phyloP scores from a whole-genome alignment of 2,329 filamentous ascomycete genomes.

The Ceratocystis huliohia region DNA sequence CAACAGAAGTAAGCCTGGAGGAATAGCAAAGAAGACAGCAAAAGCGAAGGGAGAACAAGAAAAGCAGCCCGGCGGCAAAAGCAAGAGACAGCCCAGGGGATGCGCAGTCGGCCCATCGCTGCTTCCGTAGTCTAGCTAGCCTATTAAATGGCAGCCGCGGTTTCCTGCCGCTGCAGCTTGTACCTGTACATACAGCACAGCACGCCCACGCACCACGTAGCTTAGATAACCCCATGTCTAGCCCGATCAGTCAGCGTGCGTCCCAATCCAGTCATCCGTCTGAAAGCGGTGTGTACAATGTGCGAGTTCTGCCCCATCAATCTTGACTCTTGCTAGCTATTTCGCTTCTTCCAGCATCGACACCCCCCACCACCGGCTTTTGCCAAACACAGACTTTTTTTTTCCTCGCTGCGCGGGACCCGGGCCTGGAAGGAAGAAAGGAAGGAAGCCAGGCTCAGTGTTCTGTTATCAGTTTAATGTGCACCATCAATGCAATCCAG shows the following conservation, averaged over 20 bases:
- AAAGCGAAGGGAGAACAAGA: background rate
- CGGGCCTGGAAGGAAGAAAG: background rate
- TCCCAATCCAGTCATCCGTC: background rate
- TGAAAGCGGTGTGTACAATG: slow-evolving; percentile 11
- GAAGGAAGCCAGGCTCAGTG: background rate
- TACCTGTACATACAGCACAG: background rate
- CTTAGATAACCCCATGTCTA: background rate
- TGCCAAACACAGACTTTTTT: slow-evolving; percentile 2
- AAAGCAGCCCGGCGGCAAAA: background rate
- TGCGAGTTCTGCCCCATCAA: background rate
- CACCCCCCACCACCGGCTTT: background rate
- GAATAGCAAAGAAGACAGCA: background rate
- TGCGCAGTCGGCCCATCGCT: background rate
- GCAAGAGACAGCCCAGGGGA: too few relatives aligned
- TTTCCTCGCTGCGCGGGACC: background rate
- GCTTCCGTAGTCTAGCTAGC: background rate
- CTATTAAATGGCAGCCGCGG: too few relatives aligned
- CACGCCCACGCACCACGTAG: too few relatives aligned
- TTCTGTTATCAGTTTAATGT: too few relatives aligned
- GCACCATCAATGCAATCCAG: too few relatives aligned
- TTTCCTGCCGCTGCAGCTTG: too few relatives aligned
- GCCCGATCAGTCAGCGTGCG: background rate
- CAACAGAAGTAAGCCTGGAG: too few relatives aligned
- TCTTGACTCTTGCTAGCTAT: background rate
- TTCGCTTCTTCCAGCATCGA: background rate